Percentiles rank a stretch among this genome's conserved stretches.
Evolutionary conservation across 345 rosid species (phyloP).

Genomic region (Eucalyptus sp.): DNA sequence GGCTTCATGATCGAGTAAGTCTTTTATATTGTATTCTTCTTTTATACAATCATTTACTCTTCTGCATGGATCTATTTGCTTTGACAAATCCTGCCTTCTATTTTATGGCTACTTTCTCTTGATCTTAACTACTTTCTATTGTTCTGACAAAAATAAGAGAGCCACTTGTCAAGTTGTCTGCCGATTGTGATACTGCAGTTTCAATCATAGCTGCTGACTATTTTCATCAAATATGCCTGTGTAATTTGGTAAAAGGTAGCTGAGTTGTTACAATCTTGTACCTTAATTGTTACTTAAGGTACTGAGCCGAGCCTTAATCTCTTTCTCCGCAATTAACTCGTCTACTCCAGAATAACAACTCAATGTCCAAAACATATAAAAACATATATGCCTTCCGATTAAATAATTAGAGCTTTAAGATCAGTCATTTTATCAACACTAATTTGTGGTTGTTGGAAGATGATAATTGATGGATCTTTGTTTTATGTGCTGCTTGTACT

Average conservation of each 20-base stretch:
- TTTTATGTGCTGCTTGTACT: not conserved
- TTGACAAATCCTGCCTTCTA: not conserved
- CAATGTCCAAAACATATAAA: not conserved
- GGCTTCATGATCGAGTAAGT: constrained; percentile 77
- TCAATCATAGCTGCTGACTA: not conserved
- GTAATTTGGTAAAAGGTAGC: not conserved
- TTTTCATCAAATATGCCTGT: not conserved
- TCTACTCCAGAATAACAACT: not conserved
- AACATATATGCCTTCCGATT: not conserved
- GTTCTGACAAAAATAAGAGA: not conserved
- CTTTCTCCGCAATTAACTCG: not conserved
- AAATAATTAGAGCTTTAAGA: not conserved
- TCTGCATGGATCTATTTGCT: not conserved
- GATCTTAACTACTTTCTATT: not conserved
- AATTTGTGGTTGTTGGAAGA: not conserved
- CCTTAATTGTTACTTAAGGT: not conserved
- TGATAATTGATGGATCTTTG: not conserved
- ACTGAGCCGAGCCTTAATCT: not conserved
- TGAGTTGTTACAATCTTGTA: not conserved
- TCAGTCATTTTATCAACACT: not conserved
- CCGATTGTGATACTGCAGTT: not conserved
- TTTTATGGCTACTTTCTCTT: not conserved
- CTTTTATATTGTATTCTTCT: not conserved
- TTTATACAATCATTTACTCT: not conserved
- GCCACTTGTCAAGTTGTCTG: not conserved